Evolutionary conservation across 2,329 filamentous ascomycete species (phyloP).

Genomic region (Geosmithia putterillii): DNA sequence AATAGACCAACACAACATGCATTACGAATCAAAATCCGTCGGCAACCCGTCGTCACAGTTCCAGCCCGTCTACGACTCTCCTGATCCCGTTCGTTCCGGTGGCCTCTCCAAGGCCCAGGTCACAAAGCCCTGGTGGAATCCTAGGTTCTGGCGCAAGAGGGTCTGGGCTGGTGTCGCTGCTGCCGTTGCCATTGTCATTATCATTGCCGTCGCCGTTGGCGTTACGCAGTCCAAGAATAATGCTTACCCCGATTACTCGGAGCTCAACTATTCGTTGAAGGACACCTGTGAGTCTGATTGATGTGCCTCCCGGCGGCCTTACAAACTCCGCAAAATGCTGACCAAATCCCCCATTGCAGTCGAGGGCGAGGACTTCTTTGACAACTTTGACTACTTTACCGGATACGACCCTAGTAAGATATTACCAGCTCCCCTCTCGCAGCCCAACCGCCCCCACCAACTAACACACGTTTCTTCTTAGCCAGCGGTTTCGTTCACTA

Average conservation of each 20-base stretch:
- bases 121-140: slow-evolving; percentile 29
- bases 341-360: slow-evolving; percentile 18
- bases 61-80: background rate
- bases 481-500: slow-evolving; percentile 41
- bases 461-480: slow-evolving; percentile 6
- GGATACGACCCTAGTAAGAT: slow-evolving; percentile 33
- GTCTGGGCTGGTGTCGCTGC: slow-evolving; percentile 30
- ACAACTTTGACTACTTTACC: slow-evolving; percentile 40
- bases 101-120: slow-evolving; percentile 9
- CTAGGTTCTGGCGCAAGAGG: slow-evolving; percentile 39
- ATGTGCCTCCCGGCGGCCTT: background rate
- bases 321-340: background rate
- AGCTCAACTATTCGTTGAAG: slow-evolving; percentile 30
- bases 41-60: background rate
- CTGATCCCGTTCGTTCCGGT: background rate
- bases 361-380: slow-evolving; percentile 36
- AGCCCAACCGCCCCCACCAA: background rate
- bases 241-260: slow-evolving; percentile 34
- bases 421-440: background rate
- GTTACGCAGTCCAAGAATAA: slow-evolving; percentile 24
- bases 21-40: background rate
- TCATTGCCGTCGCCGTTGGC: slow-evolving; percentile 33
- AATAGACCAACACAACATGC: background rate
- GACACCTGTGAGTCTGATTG: slow-evolving; percentile 37
- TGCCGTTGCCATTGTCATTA: slow-evolving; percentile 28